phyloP scores from a whole-genome alignment of 352 stramenopile genomes.

The Blastocystis sp. region DNA sequence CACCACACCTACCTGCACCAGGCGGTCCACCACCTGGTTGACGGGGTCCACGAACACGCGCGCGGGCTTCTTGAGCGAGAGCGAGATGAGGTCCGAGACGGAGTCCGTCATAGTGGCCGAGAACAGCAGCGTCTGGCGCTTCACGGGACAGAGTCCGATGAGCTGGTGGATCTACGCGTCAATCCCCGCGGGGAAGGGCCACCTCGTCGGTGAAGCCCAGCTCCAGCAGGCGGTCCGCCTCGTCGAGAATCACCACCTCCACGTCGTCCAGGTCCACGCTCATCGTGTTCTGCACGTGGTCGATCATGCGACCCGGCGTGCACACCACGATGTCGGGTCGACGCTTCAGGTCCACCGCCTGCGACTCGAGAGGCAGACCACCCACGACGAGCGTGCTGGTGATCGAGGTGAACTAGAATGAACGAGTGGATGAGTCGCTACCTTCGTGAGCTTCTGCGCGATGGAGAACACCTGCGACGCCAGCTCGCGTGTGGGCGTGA shows the following conservation, averaged over 20 bases:
- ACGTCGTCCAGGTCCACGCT: constrained; percentile 95
- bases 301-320: constrained; percentile 94
- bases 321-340: constrained; percentile 95
- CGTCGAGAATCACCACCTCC: constrained; percentile 93
- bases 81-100: constrained; percentile 92
- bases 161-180: constrained; percentile 82
- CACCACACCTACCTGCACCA: constrained; percentile 84
- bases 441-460: constrained; percentile 61
- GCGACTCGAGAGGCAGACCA: constrained; percentile 85
- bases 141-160: constrained; percentile 90
- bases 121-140: constrained; percentile 97
- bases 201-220: constrained; percentile 97
- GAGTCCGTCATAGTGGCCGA: constrained; percentile 97
- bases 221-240: constrained; percentile 93
- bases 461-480: constrained; percentile 83
- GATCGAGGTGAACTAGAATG: constrained; percentile 89
- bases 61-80: constrained; percentile 94
- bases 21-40: constrained; percentile 90
- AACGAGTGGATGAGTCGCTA: constrained; percentile 71
- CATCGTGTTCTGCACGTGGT: constrained; percentile 93
- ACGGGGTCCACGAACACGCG: constrained; percentile 90
- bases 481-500: constrained; percentile 95
- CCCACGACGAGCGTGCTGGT: constrained; percentile 89
- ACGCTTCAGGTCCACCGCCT: constrained; percentile 92
- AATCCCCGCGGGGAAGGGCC: neutral